phyloP scores from a whole-genome alignment of 2,329 filamentous ascomycete genomes.

The Colletotrichum brevisporum region DNA sequence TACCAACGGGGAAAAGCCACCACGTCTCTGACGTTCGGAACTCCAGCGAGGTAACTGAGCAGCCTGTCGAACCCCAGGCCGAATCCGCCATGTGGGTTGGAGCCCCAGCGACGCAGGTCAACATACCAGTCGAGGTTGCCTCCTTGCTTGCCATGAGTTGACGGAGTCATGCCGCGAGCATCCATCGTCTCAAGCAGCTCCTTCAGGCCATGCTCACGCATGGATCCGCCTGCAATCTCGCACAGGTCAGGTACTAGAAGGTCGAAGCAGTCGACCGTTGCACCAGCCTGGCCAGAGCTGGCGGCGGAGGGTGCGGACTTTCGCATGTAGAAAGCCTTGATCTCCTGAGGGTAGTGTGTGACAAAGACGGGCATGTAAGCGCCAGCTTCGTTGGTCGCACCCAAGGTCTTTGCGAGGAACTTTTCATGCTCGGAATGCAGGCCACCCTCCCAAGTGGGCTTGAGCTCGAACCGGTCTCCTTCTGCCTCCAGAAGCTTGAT shows the following conservation, averaged over 20 bases:
- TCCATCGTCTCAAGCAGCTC: slow-evolving; percentile 80
- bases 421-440: slow-evolving; percentile 95
- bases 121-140: slow-evolving; percentile 82
- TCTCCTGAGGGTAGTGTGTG: slow-evolving; percentile 88
- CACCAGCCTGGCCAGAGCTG: slow-evolving; percentile 41
- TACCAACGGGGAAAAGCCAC: slow-evolving; percentile 87
- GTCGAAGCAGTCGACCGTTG: slow-evolving; percentile 91
- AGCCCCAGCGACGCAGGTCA: slow-evolving; percentile 91
- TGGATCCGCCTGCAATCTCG: slow-evolving; percentile 89
- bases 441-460: slow-evolving; percentile 79
- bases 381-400: slow-evolving; percentile 61
- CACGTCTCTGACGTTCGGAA: slow-evolving; percentile 86
- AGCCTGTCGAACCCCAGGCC: slow-evolving; percentile 91
- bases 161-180: slow-evolving; percentile 71
- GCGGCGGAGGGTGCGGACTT: slow-evolving; percentile 47
- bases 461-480: slow-evolving; percentile 74
- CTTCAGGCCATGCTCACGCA: slow-evolving; percentile 85
- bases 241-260: slow-evolving; percentile 87
- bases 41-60: slow-evolving; percentile 85
- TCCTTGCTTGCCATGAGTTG: slow-evolving; percentile 43
- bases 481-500: slow-evolving; percentile 77
- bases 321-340: slow-evolving; percentile 89
- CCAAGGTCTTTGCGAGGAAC: slow-evolving; percentile 80
- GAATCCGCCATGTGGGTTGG: slow-evolving; percentile 91
- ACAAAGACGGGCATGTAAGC: slow-evolving; percentile 83